Evolutionary conservation across 1,284 basidiomycete genomes (phyloP).

Genomic region (Leccinum fallax): DNA sequence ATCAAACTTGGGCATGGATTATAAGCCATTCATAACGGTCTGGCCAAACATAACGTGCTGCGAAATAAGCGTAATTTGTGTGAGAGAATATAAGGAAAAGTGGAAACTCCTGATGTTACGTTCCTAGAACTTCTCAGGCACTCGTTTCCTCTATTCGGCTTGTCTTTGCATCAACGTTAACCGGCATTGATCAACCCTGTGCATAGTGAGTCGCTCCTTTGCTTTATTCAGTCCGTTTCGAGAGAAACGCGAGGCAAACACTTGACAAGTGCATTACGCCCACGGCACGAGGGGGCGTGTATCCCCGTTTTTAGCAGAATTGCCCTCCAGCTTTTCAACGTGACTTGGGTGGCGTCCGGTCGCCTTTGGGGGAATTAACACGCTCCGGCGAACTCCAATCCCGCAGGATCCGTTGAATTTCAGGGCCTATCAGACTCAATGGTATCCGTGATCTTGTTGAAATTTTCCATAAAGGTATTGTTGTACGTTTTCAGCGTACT

Average conservation of each 20-base stretch:
- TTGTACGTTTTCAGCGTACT: neutral
- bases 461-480: slow-evolving; percentile 12
- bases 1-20: too few relatives aligned
- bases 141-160: neutral
- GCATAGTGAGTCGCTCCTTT: neutral
- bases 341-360: neutral
- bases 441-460: neutral
- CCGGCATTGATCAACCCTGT: neutral
- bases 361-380: slow-evolving; percentile 2
- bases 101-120: too few relatives aligned
- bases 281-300: neutral
- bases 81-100: too few relatives aligned
- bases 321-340: neutral
- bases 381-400: neutral
- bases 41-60: too few relatives aligned
- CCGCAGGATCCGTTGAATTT: neutral
- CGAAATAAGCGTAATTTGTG: too few relatives aligned
- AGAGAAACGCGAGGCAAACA: slow-evolving; percentile 19
- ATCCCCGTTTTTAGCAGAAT: slow-evolving; percentile 11
- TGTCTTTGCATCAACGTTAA: neutral
- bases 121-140: neutral
- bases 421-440: neutral
- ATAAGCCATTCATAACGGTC: too few relatives aligned
- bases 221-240: slow-evolving; percentile 15
- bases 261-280: slow-evolving; percentile 9